Evolutionary conservation across 805 yeast genomes (phyloP).

Genomic region (Myxozyma geophila): DNA sequence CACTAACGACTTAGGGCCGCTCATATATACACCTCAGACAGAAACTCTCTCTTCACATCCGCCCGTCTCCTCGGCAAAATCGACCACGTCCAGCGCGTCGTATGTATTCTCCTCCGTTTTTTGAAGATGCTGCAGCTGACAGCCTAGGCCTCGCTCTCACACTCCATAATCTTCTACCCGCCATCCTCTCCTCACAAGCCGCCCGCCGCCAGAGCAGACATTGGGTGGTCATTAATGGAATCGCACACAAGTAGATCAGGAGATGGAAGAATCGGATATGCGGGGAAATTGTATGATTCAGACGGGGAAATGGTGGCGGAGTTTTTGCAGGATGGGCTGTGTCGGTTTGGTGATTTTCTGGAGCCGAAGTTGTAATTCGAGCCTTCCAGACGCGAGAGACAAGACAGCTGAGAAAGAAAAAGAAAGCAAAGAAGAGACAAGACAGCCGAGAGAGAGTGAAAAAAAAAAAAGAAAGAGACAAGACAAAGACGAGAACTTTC

Average conservation of each 20-base stretch:
- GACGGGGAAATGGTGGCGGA: conserved; percentile 26
- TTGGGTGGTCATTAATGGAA: conserved; percentile 19
- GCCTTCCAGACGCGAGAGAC: too few relatives aligned
- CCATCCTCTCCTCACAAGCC: conserved; percentile 2
- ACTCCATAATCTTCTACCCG: conserved; percentile 24
- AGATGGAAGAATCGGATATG: conserved; percentile 20
- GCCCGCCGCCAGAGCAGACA: conserved; percentile 4
- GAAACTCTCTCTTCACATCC: conserved; percentile 19
- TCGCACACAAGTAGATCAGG: conserved; percentile 19
- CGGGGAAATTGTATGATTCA: conserved; percentile 18
- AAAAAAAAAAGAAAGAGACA: neutral
- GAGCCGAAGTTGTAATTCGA: neutral
- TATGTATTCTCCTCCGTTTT: neutral
- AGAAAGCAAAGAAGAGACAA: too few relatives aligned
- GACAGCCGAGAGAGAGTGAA: too few relatives aligned
- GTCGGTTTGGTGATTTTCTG: neutral
- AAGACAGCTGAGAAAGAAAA: too few relatives aligned
- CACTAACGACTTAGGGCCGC: neutral
- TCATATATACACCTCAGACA: conserved; percentile 24
- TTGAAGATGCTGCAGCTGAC: neutral
- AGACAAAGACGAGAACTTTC: too few relatives aligned
- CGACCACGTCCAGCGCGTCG: conserved; percentile 8
- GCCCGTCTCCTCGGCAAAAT: conserved; percentile 12
- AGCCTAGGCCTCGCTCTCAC: conserved; percentile 19
- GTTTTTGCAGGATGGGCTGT: conserved; percentile 27